Evolutionary conservation across 2,329 filamentous ascomycete species (phyloP).

Genomic region (Aspergillus japonicus): DNA sequence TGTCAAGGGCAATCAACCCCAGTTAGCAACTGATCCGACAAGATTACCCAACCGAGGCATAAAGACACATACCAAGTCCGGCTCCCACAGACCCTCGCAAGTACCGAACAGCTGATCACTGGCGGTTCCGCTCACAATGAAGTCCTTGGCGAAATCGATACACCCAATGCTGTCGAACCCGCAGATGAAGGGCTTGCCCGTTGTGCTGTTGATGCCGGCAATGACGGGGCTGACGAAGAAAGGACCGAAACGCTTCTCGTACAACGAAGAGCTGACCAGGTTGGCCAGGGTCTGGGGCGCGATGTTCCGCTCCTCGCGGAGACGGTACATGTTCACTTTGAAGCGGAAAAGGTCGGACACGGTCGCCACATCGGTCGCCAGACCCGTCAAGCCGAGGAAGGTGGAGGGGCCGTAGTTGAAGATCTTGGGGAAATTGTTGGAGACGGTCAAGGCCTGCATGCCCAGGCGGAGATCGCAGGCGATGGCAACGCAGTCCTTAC

Average conservation of each 20-base stretch:
- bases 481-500: slow-evolving; percentile 99
- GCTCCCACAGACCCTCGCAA: slow-evolving; percentile 97
- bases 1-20: background rate
- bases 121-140: slow-evolving; percentile 94
- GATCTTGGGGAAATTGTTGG: slow-evolving; percentile 99
- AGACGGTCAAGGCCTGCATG: slow-evolving; percentile 92
- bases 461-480: slow-evolving; percentile 98
- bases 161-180: slow-evolving; percentile 99
- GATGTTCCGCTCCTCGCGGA: slow-evolving; percentile 96
- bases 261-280: slow-evolving; percentile 84
- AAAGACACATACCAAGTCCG: slow-evolving; percentile 72
- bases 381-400: slow-evolving; percentile 91
- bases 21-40: slow-evolving; percentile 2
- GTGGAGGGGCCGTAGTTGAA: slow-evolving; percentile 90
- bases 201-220: slow-evolving; percentile 91
- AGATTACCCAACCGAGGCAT: background rate
- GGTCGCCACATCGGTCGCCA: slow-evolving; percentile 92
- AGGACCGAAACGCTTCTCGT: slow-evolving; percentile 93
- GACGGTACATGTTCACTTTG: slow-evolving; percentile 99
- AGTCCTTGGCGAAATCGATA: slow-evolving; percentile 99
- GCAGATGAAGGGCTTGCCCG: slow-evolving; percentile 94
- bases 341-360: slow-evolving; percentile 97
- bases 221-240: slow-evolving; percentile 96
- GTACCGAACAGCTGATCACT: slow-evolving; percentile 98
- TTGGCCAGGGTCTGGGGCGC: slow-evolving; percentile 94